A percentile compares a stretch with the other conserved stretches of the same genome.
These are phyloP conservation scores for Sphagnum tenellum DNA, from an alignment of 225 moss, liverwort and hornwort genomes.

Conservation along the genomic window DNA sequence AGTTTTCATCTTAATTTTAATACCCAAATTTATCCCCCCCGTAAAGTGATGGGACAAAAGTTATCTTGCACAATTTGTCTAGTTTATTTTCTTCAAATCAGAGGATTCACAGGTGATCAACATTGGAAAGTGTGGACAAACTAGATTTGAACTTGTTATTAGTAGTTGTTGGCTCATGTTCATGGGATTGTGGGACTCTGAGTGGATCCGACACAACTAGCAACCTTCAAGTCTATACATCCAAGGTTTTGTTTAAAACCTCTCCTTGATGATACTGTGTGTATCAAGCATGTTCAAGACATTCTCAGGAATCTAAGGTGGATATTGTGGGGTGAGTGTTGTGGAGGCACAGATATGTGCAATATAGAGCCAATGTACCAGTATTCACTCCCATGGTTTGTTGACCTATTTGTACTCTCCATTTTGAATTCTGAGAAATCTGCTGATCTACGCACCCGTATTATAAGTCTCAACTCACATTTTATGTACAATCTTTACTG, in stretches of 20 bases:
- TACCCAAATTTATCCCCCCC: not conserved
- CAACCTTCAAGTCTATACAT: too few species aligned
- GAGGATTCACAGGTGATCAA: too few species aligned
- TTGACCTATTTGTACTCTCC: conserved; percentile 53
- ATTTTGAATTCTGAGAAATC: conserved; percentile 57
- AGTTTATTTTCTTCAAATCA: not conserved
- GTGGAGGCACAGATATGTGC: conserved; percentile 55
- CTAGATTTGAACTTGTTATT: too few species aligned
- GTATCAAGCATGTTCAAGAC: too few species aligned
- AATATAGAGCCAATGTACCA: conserved; percentile 95
- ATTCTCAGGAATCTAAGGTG: too few species aligned
- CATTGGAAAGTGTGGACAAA: too few species aligned
- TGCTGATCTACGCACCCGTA: conserved; percentile 22
- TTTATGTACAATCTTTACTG: conserved; percentile 80
- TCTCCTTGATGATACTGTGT: too few species aligned
- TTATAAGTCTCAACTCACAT: conserved; percentile 40
- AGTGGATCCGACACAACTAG: too few species aligned
- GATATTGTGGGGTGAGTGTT: too few species aligned
- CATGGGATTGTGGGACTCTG: too few species aligned
- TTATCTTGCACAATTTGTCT: not conserved
- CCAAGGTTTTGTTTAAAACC: not conserved
- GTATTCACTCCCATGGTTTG: conserved; percentile 85
- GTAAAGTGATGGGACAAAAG: not conserved
- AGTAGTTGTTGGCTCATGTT: too few species aligned
- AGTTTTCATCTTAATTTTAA: too few species aligned